Evolutionary conservation across 371 early-diverging fungal genomes (phyloP), one percentile per base, ranked within the genome.

Genomic region (Lichtheimia hyalospora): DNA sequence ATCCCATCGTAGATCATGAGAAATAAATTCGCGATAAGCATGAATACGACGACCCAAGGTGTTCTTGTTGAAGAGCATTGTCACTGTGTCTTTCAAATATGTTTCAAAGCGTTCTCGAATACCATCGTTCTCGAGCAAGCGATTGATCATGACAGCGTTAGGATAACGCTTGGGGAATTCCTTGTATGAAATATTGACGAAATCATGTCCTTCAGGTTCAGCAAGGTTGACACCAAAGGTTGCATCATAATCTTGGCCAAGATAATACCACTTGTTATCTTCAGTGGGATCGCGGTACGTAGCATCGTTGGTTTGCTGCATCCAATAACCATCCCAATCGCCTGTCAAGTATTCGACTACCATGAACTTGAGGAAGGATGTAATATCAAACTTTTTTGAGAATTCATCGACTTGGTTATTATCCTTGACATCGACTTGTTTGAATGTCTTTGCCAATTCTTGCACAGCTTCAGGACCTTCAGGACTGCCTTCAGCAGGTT

Each of bases 251-350:
- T 84, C 84, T 64, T 84, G 84, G 8, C 64, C 73, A 8, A 79
- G 49, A 62, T 66, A 79, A 61, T 68, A 75, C 79, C 79, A 79
- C 18, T 49, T 62, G 52, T 67, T 70, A 61, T 76, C 71, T 27
- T 69, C 61, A 10, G 69, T 69, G 27, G 68, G 71, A 49, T 84
- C 84, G 34, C 76, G 72, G 61, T 80, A 84, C 13, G 81, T 77
- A 66, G 78, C 84, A 48, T 73, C 70, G 67, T 84, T 84, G 60
- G 80, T 77, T 59, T 81, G 82, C 40, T 46, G 44, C 74, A 74
- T 77, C 84, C 84, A 84, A 72, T 84, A 84, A 34, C 77, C 82
- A 55, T 84, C 84, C 84, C 84, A 84, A 52, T 76, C 58, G 15
- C 69, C 84, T 46, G 75, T 66, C 41, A 82, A 66, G 70, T 82